Percentiles rank a stretch among this genome's conserved stretches.
Conservation (phyloP, 306 rosid species). For the Urtica urens region DNA sequence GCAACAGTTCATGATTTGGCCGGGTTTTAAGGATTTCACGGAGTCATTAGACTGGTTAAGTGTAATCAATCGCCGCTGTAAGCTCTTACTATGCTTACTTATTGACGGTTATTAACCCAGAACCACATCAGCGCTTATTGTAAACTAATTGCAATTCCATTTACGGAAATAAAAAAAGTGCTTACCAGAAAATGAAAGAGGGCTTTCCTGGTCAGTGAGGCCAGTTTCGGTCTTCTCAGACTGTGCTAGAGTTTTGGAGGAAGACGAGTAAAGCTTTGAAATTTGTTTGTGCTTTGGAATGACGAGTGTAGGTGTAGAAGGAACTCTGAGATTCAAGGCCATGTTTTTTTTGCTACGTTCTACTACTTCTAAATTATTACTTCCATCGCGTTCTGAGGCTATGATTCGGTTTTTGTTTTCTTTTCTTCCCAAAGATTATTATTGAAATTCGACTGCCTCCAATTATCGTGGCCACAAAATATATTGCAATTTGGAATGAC, state of each 20-base stretch:
- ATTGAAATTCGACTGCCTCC: neutral
- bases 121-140: no score
- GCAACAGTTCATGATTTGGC: no score
- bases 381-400: neutral
- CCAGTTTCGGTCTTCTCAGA: constrained; percentile 48
- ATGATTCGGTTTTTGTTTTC: neutral
- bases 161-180: neutral
- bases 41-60: no score
- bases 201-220: constrained; percentile 34
- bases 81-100: no score
- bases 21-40: no score
- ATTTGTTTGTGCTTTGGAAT: constrained; percentile 24
- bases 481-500: neutral
- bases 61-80: no score
- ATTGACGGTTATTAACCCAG: no score
- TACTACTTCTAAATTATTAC: no score
- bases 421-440: neutral
- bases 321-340: constrained; percentile 48
- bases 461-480: neutral
- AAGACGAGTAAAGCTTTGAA: constrained; percentile 31
- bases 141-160: no score
- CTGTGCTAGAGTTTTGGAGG: constrained; percentile 33
- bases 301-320: constrained; percentile 19
- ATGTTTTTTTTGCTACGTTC: constrained; percentile 30
- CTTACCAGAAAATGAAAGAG: constrained; percentile 44